Percentiles rank a stretch among this genome's conserved stretches.
Conservation (phyloP, 148 eudicot species). For the Chenopodium album region DNA sequence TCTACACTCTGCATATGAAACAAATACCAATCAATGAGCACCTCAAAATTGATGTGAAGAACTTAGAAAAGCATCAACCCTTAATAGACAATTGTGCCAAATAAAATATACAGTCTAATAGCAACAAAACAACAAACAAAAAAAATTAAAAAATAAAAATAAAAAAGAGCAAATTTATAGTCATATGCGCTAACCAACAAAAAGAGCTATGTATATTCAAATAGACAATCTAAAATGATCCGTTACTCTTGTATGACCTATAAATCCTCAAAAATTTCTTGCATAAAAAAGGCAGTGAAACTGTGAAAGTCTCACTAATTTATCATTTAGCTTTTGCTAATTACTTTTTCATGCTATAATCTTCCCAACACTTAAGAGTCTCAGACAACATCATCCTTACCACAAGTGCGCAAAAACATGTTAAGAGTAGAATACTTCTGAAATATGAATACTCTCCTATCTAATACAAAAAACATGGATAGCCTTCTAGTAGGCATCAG, state of each 20-base stretch:
- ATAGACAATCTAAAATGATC: background rate
- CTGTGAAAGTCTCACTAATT: background rate
- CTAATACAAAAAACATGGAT: no score
- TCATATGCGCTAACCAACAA: background rate
- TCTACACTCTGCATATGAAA: constrained; percentile 39
- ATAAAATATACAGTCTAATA: no score
- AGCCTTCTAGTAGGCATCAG: no score
- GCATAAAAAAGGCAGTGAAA: background rate
- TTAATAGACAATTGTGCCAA: background rate
- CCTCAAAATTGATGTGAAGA: background rate
- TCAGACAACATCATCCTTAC: background rate
- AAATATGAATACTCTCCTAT: no score
- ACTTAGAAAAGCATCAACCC: background rate
- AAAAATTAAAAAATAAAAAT: background rate
- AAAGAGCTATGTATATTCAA: background rate
- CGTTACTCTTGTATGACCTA: no score
- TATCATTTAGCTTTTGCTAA: background rate
- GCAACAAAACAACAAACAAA: background rate
- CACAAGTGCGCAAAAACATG: background rate
- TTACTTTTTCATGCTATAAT: background rate
- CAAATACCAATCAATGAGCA: constrained; percentile 10
- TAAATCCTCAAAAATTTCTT: background rate
- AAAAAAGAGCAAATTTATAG: background rate
- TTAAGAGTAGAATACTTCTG: background rate
- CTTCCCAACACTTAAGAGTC: background rate